Percentiles rank a stretch among this genome's conserved stretches.
Conservation (phyloP, 371 early-diverging fungal genomes). For the Mortierella sp. region DNA sequence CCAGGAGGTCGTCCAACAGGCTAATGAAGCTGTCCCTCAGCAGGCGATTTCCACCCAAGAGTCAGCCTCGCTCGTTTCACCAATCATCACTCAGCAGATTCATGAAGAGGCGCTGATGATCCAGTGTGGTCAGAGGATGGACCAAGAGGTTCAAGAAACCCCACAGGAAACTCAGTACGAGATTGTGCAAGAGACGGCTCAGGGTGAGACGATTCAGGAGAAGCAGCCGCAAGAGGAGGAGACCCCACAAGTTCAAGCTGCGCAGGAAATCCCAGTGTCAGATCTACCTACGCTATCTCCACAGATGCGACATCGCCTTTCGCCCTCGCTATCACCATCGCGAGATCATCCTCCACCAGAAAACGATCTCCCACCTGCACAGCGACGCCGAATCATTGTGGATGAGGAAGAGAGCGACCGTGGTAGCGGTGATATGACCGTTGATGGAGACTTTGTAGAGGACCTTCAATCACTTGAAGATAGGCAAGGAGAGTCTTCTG, state of each 20-base stretch:
- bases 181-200: neutral
- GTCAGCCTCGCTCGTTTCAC: neutral
- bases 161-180: neutral
- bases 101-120: neutral
- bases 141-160: neutral
- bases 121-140: neutral
- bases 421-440: neutral
- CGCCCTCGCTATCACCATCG: neutral
- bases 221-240: neutral
- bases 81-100: neutral
- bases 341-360: slow-evolving; percentile 3
- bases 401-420: neutral
- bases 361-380: neutral
- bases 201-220: neutral
- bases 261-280: neutral
- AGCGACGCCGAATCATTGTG: slow-evolving; percentile 2
- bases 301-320: neutral
- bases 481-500: neutral
- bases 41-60: neutral
- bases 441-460: neutral
- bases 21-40: neutral
- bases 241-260: neutral
- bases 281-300: neutral
- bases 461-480: neutral
- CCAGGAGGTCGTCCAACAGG: neutral